Conservation (phyloP, 441 rosid species). For the Theobroma grandiflorum region DNA sequence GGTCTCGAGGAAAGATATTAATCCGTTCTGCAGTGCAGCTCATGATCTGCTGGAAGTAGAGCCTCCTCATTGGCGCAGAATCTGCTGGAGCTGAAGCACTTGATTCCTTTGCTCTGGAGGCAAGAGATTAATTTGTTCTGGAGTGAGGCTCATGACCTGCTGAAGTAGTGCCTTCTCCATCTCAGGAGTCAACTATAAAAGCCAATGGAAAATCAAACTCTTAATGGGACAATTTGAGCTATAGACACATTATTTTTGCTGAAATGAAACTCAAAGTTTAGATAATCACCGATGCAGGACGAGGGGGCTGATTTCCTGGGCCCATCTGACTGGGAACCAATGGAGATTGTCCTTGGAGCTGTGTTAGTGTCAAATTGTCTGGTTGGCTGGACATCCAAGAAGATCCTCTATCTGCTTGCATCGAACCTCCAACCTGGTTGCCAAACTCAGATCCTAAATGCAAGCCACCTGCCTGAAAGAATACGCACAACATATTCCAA, state of each 20-base stretch:
- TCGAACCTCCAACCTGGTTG: conserved; percentile 64
- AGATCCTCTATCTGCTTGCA: conserved; percentile 79
- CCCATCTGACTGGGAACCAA: conserved; percentile 65
- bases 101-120: conserved; percentile 93
- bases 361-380: conserved; percentile 58
- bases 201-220: conserved; percentile 18
- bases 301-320: conserved; percentile 65
- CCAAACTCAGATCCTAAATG: conserved; percentile 66
- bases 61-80: conserved; percentile 91
- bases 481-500: neutral
- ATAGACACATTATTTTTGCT: neutral
- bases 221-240: conserved; percentile 17
- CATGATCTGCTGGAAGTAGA: conserved; percentile 90
- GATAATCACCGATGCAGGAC: conserved; percentile 57
- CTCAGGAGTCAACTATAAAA: conserved; percentile 77
- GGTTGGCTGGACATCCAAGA: conserved; percentile 73
- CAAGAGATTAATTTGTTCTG: conserved; percentile 84
- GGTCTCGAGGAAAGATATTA: conserved; percentile 76
- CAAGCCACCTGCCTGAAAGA: conserved; percentile 65
- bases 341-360: conserved; percentile 60
- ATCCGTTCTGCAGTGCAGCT: conserved; percentile 87
- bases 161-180: conserved; percentile 97
- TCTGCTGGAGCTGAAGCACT: conserved; percentile 95
- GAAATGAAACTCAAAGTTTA: conserved; percentile 10
- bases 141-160: conserved; percentile 97